Conservation (phyloP, 805 yeast species). For the Barnettozyma populi region DNA sequence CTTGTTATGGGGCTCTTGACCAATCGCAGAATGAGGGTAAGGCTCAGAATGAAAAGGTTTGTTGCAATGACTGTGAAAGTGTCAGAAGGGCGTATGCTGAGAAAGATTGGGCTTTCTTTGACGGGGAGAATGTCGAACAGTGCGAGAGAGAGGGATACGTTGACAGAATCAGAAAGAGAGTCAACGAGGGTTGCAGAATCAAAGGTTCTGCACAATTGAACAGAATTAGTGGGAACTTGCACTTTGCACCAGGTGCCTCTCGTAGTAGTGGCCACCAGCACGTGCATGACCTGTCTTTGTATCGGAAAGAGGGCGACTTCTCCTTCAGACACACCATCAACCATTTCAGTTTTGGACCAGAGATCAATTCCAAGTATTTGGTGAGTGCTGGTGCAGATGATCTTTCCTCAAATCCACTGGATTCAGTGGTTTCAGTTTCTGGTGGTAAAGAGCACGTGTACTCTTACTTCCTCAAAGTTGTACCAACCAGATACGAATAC, state of each 20-base stretch:
- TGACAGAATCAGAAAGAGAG: conserved; percentile 45
- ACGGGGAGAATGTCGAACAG: conserved; percentile 81
- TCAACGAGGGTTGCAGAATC: conserved; percentile 84
- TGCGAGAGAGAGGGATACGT: conserved; percentile 90
- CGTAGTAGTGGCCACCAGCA: conserved; percentile 56
- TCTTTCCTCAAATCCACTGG: conserved; percentile 61
- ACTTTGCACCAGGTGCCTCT: conserved; percentile 94
- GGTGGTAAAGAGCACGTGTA: conserved; percentile 56
- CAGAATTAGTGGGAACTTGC: conserved; percentile 85
- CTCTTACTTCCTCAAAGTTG: conserved; percentile 83
- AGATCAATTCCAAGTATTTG: conserved; percentile 28
- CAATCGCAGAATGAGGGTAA: conserved; percentile 43
- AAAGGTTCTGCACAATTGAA: conserved; percentile 74
- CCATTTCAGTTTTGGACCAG: conserved; percentile 80
- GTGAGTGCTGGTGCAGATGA: conserved; percentile 23
- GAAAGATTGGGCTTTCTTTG: conserved; percentile 82
- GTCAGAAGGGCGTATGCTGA: conserved; percentile 76
- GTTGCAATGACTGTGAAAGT: conserved; percentile 84
- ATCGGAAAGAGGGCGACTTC: conserved; percentile 48
- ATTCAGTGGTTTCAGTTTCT: conserved; percentile 38
- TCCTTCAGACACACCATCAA: conserved; percentile 74
- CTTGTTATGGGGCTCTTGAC: conserved; percentile 81
- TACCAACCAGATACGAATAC: conserved; percentile 79
- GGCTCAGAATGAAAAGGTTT: conserved; percentile 39
- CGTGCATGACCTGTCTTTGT: conserved; percentile 80